A percentile compares a stretch with the other conserved stretches of the same genome.
Conservation (phyloP, 305 asterid genomes). For the Euphrasia arctica region DNA sequence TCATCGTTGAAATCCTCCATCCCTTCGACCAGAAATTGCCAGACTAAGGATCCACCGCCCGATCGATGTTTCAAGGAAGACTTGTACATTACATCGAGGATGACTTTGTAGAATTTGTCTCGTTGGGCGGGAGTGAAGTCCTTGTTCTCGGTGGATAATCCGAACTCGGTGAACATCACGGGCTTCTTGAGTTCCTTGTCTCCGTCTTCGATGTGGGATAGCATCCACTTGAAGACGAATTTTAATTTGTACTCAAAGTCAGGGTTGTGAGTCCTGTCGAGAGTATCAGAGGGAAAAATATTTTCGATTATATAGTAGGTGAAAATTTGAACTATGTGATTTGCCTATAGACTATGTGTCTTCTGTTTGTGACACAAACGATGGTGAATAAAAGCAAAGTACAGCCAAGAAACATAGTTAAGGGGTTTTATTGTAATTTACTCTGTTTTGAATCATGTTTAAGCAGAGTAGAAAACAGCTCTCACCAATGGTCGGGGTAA, state of each 20-base stretch:
- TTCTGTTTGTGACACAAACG: too few relatives aligned
- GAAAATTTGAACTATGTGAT: too few relatives aligned
- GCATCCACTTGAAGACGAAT: conserved; percentile 78
- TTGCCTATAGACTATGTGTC: too few relatives aligned
- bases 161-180: conserved; percentile 81
- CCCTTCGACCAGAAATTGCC: conserved; percentile 93
- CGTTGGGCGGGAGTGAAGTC: conserved; percentile 65
- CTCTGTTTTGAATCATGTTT: neutral
- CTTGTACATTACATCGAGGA: conserved; percentile 68
- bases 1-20: conserved; percentile 91
- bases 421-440: neutral
- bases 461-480: conserved; percentile 25
- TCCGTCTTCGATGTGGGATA: conserved; percentile 97
- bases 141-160: conserved; percentile 66
- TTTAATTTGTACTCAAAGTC: conserved; percentile 65
- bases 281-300: neutral
- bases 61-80: conserved; percentile 63
- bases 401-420: neutral
- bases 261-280: conserved; percentile 71
- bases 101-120: conserved; percentile 60
- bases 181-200: conserved; percentile 92
- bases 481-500: conserved; percentile 96
- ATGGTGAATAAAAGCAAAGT: too few relatives aligned
- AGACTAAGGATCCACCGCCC: conserved; percentile 78
- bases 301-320: too few relatives aligned